Conservation (phyloP, 192 early-diverging fungal species). For the Coemansia sp. region DNA sequence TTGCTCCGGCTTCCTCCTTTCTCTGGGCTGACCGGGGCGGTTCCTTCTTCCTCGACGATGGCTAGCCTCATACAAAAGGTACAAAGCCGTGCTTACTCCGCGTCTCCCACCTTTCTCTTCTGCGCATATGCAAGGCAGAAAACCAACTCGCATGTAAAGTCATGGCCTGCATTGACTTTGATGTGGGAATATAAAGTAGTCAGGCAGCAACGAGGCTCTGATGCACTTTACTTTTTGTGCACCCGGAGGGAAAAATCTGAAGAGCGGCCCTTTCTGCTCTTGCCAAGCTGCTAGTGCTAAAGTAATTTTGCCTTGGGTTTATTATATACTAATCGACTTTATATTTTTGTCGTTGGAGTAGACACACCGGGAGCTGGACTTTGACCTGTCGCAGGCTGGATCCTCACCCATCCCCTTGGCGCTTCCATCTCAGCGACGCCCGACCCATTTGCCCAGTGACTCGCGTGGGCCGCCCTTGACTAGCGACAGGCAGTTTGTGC, state of each 20-base stretch:
- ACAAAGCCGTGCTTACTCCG: too few species aligned
- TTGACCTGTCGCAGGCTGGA: background rate
- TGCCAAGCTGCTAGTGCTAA: too few species aligned
- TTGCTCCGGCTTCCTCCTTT: background rate
- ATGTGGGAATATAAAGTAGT: too few species aligned
- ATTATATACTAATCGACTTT: background rate
- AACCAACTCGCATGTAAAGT: too few species aligned
- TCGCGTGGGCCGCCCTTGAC: too few species aligned
- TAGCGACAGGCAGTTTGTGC: background rate
- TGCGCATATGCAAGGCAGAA: background rate
- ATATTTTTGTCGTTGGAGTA: background rate
- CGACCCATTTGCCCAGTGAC: background rate
- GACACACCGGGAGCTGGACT: background rate
- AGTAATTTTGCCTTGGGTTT: background rate
- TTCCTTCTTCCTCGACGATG: background rate
- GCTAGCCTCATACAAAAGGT: background rate
- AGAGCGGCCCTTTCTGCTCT: too few species aligned
- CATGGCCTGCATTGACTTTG: too few species aligned
- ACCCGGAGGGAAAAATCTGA: too few species aligned
- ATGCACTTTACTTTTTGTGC: too few species aligned
- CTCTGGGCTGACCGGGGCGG: background rate
- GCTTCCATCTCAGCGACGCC: too few species aligned
- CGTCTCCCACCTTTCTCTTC: background rate
- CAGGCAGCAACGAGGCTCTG: too few species aligned
- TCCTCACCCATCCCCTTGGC: too few species aligned